phyloP scores from a whole-genome alignment of 1,284 basidiomycete species.

The Mycosarcoma mackinlayi region DNA sequence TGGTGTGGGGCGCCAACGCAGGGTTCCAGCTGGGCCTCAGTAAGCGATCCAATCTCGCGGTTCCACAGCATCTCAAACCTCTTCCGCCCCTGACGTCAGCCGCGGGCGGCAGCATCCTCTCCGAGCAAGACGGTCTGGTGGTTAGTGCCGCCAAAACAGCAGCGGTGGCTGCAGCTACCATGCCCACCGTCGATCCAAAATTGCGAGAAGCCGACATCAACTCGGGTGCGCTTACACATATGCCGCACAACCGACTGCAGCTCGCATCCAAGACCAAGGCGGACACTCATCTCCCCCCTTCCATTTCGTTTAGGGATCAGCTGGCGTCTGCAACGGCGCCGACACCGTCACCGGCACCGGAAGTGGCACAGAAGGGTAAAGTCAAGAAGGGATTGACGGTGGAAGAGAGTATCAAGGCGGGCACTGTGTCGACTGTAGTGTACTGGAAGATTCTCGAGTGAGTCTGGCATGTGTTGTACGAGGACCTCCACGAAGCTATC shows the following conservation, averaged over 20 bases:
- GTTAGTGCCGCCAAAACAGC: constrained; percentile 23
- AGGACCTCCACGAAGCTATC: too few species aligned
- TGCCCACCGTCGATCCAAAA: constrained; percentile 27
- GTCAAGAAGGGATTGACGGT: constrained; percentile 42
- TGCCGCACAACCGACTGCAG: constrained; percentile 63
- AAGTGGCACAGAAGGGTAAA: constrained; percentile 15
- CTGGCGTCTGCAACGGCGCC: background rate
- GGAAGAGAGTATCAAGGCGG: constrained; percentile 57
- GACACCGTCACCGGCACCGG: background rate
- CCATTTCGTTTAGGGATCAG: constrained; percentile 14
- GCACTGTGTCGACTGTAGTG: constrained; percentile 56
- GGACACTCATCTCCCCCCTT: constrained; percentile 39
- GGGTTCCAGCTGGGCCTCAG: constrained; percentile 76
- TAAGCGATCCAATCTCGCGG: constrained; percentile 78
- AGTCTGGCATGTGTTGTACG: background rate
- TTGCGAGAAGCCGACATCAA: constrained; percentile 57
- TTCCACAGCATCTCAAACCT: constrained; percentile 74
- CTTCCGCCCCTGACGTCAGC: constrained; percentile 67
- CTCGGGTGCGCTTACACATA: constrained; percentile 58
- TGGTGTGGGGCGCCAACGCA: constrained; percentile 70
- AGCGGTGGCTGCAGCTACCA: constrained; percentile 7
- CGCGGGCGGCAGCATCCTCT: constrained; percentile 21
- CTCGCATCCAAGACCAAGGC: constrained; percentile 50
- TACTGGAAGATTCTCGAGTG: constrained; percentile 55
- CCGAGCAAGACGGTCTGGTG: constrained; percentile 31